Evolutionary conservation across 2,329 filamentous ascomycete genomes (phyloP).

Genomic region (Aspergillus sp.): DNA sequence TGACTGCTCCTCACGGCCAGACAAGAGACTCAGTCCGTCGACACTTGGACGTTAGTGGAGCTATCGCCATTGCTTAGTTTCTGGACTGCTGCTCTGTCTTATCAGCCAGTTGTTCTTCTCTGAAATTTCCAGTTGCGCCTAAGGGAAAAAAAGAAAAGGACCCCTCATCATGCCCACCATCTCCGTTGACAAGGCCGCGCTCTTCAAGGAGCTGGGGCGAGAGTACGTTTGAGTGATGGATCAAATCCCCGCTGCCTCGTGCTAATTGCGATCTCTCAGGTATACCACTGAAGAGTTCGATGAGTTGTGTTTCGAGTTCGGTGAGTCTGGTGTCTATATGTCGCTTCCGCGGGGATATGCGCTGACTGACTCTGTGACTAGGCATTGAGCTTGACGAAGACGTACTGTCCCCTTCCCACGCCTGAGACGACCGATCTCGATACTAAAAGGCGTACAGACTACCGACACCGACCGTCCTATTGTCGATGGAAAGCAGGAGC

Average conservation of each 20-base stretch:
- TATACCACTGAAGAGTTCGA: constrained; percentile 94
- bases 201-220: constrained; percentile 85
- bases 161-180: constrained; percentile 80
- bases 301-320: constrained; percentile 96
- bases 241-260: background rate
- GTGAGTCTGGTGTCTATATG: constrained; percentile 34
- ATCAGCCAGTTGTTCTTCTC: background rate
- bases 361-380: constrained; percentile 27
- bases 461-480: constrained; percentile 65
- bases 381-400: constrained; percentile 95
- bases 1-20: background rate
- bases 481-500: constrained; percentile 71
- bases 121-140: background rate
- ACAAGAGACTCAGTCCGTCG: background rate
- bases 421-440: constrained; percentile 13
- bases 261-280: constrained; percentile 35
- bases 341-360: constrained; percentile 15
- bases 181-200: constrained; percentile 86
- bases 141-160: background rate
- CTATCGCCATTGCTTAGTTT: background rate
- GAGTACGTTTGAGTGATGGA: constrained; percentile 50
- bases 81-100: background rate
- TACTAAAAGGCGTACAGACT: constrained; percentile 42
- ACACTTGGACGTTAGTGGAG: background rate
- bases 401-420: constrained; percentile 27